A percentile compares a stretch with the other conserved stretches of the same genome.
These are phyloP conservation scores for Penicillium sp. DNA, from an alignment of 2,329 filamentous ascomycete species.

Conservation along the genomic window DNA sequence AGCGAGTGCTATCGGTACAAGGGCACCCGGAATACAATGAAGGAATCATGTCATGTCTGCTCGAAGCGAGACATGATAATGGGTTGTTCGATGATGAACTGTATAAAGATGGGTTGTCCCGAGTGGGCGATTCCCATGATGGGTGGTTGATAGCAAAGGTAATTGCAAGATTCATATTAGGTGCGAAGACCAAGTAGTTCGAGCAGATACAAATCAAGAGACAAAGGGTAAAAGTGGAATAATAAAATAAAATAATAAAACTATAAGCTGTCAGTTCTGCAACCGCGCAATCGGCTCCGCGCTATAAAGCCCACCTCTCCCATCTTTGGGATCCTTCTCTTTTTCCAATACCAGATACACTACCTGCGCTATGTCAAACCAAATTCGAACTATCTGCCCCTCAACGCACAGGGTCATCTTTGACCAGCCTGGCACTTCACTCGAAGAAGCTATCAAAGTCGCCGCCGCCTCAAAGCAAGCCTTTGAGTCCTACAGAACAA, in stretches of 20 bases:
- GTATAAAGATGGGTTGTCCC: constrained; percentile 17
- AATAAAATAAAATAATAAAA: not conserved
- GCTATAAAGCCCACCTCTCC: constrained; percentile 10
- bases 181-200: not conserved
- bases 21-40: constrained; percentile 50
- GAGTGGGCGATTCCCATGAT: constrained; percentile 20
- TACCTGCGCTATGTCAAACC: constrained; percentile 23
- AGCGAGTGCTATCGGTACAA: constrained; percentile 43
- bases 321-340: not conserved
- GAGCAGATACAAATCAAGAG: not conserved
- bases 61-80: constrained; percentile 18
- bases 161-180: not conserved
- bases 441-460: constrained; percentile 22
- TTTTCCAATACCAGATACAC: not conserved
- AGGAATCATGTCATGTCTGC: constrained; percentile 35
- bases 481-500: constrained; percentile 60
- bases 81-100: constrained; percentile 24
- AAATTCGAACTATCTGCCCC: constrained; percentile 70
- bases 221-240: not conserved
- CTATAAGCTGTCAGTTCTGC: not conserved
- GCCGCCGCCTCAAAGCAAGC: constrained; percentile 27
- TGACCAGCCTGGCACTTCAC: constrained; percentile 65
- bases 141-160: constrained; percentile 16
- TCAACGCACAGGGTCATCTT: constrained; percentile 80
- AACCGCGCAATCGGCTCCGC: constrained; percentile 4